Evolutionary conservation across 192 early-diverging fungal genomes (phyloP), one percentile per base, ranked within the genome.

Genomic region (Coemansia interrupta): DNA sequence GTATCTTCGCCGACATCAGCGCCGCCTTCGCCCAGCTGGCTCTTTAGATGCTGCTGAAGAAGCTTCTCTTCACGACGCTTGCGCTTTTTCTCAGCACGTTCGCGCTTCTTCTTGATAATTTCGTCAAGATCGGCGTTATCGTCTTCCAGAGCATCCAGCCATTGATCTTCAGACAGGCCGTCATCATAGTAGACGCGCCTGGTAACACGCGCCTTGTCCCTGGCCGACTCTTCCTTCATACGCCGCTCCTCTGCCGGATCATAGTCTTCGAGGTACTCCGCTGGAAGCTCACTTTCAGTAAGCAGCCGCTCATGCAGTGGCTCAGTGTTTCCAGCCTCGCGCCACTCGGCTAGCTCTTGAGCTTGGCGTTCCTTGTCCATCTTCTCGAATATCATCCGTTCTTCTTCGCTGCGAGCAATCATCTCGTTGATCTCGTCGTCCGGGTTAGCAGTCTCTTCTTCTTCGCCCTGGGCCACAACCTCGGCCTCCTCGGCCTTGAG

Each of bases 381-480:
- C 17, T 44, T 41, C 42, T 23, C 60, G 39, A 61, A 96, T 6
- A 90, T 55, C 13, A 57, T 77, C 50, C 85, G 61, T 62, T 99
- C 97, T 10, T 88, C 83, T 14, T 95, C 91, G 29, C 81, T 73
- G 39, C 97, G 84, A n/a, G 92, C 88, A 20, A 99, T 77, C 63
- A 98, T 87, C 63, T 91, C 90, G 69, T 97, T 97, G 38, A 99
- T 66, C 49, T 99, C 92, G 24, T 91, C 89, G 66, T 96, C 92
- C 22, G 89, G 84, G 68, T 91, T 76, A 13, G 88, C 81, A 23
- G 83, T 84, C 22, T 87, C 86, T 19, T 89, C 86, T 24, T 87
- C 80, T 12, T 80, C 88, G 8, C 71, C 80, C 29, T 85, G 84
- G 17, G 82, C 83, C 54, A 80, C 80, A 15, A 88, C 89, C 24